Conservation (phyloP, 78 protist species). For the Dictyostelium intermedium region DNA sequence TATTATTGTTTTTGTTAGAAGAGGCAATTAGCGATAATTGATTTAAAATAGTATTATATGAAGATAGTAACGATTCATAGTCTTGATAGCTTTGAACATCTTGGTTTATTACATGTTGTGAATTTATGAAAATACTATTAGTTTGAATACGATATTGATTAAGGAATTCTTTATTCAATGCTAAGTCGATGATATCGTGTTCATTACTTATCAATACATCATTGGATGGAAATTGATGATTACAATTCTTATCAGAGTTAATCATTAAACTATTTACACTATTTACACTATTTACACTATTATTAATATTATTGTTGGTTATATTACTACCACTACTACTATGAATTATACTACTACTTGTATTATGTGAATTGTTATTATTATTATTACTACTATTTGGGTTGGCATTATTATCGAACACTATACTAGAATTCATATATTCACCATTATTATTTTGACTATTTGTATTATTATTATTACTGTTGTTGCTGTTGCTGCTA, state of each 20-base stretch:
- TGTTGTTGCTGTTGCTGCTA: not conserved
- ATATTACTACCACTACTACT: not conserved
- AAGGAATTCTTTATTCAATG: conserved; percentile 14
- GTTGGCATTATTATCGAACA: not conserved
- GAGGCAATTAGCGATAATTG: not conserved
- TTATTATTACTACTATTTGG: not conserved
- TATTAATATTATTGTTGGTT: not conserved
- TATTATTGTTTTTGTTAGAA: not conserved
- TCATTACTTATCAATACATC: not conserved
- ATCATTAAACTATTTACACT: not conserved
- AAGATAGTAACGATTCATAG: conserved; percentile 3
- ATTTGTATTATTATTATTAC: not conserved
- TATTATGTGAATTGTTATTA: not conserved
- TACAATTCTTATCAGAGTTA: not conserved
- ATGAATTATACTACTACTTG: not conserved
- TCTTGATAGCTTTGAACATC: conserved; percentile 12
- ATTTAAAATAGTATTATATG: conserved; percentile 11
- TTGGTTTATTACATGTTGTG: conserved; percentile 24
- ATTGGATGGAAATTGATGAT: not conserved
- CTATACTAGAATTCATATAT: not conserved
- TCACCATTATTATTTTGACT: not conserved
- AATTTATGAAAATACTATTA: not conserved
- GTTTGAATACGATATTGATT: conserved; percentile 59
- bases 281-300: not conserved
- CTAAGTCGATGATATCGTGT: conserved; percentile 40